Percentiles rank a stretch among this genome's conserved stretches.
phyloP scores from a whole-genome alignment of 208 protist species.

The Trypanosoma congolense region DNA sequence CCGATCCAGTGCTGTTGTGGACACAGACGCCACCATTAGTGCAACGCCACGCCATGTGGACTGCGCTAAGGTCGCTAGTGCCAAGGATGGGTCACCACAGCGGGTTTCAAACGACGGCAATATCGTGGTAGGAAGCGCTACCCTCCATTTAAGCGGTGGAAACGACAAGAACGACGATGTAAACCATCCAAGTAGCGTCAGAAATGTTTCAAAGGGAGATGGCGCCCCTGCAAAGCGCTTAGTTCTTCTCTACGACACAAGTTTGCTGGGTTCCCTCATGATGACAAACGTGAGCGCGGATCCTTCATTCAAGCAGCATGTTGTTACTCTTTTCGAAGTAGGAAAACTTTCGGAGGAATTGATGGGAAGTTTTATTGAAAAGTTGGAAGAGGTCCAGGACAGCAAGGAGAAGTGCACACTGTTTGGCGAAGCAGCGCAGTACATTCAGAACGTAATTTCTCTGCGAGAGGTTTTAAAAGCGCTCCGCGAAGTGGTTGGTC shows the following conservation, averaged over 20 bases:
- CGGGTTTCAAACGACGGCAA: too few relatives aligned
- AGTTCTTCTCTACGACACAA: constrained; percentile 94
- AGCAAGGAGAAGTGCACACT: constrained; percentile 26
- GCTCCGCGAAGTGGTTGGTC: constrained; percentile 39
- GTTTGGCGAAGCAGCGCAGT: constrained; percentile 83
- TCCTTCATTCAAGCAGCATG: constrained; percentile 82
- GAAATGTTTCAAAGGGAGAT: not conserved
- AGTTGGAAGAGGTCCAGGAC: constrained; percentile 57
- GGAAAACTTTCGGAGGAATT: constrained; percentile 81
- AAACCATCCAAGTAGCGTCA: not conserved
- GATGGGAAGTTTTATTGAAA: constrained; percentile 65
- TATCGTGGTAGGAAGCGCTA: too few relatives aligned
- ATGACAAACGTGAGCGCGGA: constrained; percentile 94
- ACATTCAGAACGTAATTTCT: constrained; percentile 77
- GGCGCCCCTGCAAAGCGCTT: constrained; percentile 78
- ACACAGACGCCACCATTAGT: too few relatives aligned
- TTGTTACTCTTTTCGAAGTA: constrained; percentile 89
- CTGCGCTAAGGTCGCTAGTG: too few relatives aligned
- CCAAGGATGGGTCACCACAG: too few relatives aligned
- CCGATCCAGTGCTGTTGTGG: too few relatives aligned
- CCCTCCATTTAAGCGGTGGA: too few relatives aligned
- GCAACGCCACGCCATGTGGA: too few relatives aligned
- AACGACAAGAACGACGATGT: not conserved
- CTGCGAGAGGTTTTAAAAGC: constrained; percentile 64
- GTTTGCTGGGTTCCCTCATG: constrained; percentile 96